Conservation (phyloP, 2,329 filamentous ascomycete species). For the Conoideocrella luteorostrata region DNA sequence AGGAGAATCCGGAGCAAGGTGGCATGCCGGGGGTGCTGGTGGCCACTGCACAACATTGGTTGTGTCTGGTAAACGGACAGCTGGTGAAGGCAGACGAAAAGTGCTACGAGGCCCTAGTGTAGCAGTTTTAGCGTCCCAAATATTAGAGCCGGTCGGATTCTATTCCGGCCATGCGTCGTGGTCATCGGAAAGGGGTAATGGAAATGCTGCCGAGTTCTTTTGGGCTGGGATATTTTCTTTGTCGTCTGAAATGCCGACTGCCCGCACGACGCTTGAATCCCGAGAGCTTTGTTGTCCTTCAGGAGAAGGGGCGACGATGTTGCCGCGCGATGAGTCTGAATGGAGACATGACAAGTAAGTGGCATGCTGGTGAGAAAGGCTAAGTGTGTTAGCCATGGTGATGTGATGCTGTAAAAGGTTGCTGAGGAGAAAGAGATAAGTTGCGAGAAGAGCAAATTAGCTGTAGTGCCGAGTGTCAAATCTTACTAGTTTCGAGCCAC, state of each 20-base stretch:
- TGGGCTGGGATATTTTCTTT: conserved; percentile 1
- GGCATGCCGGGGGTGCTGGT: background rate
- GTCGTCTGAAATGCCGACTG: background rate
- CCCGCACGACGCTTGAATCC: background rate
- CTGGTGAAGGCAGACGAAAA: background rate
- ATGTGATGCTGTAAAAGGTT: conserved; percentile 1
- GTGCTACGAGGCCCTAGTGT: background rate
- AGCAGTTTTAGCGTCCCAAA: background rate
- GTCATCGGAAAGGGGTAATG: background rate
- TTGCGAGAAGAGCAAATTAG: too few species aligned
- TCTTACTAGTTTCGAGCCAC: too few species aligned
- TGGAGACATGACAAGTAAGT: conserved; percentile 4
- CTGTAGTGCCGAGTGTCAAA: too few species aligned
- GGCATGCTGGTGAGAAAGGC: background rate
- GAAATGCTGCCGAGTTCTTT: background rate
- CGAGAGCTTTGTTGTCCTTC: background rate
- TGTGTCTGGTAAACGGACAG: background rate
- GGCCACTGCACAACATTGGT: background rate
- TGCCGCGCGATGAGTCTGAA: background rate
- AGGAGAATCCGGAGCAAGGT: conserved; percentile 6
- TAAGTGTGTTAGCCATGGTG: conserved; percentile 8
- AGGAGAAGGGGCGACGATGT: background rate
- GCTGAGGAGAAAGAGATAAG: background rate
- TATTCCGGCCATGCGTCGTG: conserved; percentile 6
- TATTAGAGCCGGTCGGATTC: conserved; percentile 4